These are phyloP conservation scores for Pythium phragmiticola DNA, from an alignment of 352 stramenopile genomes.

Conservation along the genomic window DNA sequence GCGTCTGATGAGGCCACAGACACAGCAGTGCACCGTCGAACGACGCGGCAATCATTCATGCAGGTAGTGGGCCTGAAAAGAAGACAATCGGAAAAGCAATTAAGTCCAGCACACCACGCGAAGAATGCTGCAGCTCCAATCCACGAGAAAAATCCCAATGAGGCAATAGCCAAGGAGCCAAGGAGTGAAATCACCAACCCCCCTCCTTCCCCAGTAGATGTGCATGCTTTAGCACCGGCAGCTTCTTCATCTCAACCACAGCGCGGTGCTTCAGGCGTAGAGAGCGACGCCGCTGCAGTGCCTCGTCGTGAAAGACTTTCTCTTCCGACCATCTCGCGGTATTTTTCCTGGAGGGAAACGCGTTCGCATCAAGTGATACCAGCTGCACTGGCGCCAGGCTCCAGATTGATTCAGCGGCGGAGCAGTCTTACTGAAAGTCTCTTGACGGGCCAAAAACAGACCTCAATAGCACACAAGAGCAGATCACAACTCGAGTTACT, in stretches of 20 bases:
- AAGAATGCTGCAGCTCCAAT: background rate
- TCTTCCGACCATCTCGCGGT: slow-evolving; percentile 4
- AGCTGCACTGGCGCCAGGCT: background rate
- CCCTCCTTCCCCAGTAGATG: background rate
- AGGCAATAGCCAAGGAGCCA: background rate
- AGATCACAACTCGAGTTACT: slow-evolving; percentile 18
- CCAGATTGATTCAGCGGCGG: background rate
- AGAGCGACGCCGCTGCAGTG: background rate
- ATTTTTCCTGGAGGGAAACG: slow-evolving; percentile 12
- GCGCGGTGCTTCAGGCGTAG: background rate
- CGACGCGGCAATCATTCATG: slow-evolving; percentile 5
- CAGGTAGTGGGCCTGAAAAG: slow-evolving; percentile 5
- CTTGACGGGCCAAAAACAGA: background rate
- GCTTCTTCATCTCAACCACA: background rate
- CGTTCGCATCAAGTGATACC: slow-evolving; percentile 8
- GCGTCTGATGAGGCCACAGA: background rate
- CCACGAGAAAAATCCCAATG: background rate
- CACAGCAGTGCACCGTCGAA: background rate
- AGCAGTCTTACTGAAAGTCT: slow-evolving; percentile 4
- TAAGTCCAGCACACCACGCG: background rate
- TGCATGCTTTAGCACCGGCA: slow-evolving; percentile 23
- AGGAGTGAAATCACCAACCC: background rate
- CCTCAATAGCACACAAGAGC: background rate
- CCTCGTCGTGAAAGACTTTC: background rate
- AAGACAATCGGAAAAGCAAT: background rate